Evolutionary conservation across 331 rosid species (phyloP).

Genomic region (Malus hybrid): DNA sequence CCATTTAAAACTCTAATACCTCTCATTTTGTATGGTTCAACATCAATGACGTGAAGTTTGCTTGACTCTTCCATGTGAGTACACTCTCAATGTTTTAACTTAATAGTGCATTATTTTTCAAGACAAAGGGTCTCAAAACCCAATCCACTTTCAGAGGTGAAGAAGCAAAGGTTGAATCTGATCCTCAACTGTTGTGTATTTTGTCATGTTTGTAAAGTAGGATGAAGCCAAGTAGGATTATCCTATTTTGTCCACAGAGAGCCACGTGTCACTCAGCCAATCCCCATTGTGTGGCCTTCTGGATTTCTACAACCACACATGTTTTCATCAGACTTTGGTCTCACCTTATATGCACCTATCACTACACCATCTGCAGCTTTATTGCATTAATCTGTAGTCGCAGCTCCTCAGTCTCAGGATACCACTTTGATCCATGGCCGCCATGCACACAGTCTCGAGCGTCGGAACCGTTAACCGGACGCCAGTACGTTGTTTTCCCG

Average conservation of each 20-base stretch:
- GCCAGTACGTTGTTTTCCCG: constrained; percentile 8
- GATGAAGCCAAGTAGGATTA: neutral
- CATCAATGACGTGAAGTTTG: neutral
- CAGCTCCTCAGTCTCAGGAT: neutral
- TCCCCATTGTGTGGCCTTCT: constrained; percentile 23
- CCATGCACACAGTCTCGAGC: constrained; percentile 27
- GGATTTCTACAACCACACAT: constrained; percentile 6
- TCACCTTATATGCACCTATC: neutral
- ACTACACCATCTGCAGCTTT: neutral
- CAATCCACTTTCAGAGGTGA: constrained; percentile 10
- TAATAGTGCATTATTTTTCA: neutral
- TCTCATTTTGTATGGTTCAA: neutral
- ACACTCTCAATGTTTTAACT: neutral
- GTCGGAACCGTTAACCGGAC: constrained; percentile 29
- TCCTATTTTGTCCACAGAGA: constrained; percentile 1
- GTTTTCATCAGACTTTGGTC: neutral
- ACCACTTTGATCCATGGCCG: constrained; percentile 26
- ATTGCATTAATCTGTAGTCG: neutral
- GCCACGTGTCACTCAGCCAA: constrained; percentile 35
- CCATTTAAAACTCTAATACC: neutral
- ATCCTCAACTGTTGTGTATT: neutral
- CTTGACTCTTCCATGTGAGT: neutral
- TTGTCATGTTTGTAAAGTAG: neutral
- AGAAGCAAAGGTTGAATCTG: constrained; percentile 7
- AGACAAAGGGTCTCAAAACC: neutral